Conservation (phyloP, 2,329 filamentous ascomycete genomes). For the Fusarium subglutinans region DNA sequence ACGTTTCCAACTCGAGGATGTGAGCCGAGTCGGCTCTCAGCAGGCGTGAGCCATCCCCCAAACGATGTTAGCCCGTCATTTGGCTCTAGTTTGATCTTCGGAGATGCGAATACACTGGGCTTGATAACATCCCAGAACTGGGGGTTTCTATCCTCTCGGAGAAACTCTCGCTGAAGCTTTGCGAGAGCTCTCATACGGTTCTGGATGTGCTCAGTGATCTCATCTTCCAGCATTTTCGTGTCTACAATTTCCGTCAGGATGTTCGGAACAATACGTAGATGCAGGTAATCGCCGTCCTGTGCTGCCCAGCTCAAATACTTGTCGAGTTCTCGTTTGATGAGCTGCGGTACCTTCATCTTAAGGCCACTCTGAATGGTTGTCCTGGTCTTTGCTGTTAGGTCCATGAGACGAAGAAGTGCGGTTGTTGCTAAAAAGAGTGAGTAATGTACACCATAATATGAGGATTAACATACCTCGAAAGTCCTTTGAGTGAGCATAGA, state of each 20-base stretch:
- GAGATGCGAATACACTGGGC: constrained; percentile 32
- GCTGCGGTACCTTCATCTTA: constrained; percentile 42
- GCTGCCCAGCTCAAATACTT: constrained; percentile 53
- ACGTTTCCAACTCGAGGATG: constrained; percentile 22
- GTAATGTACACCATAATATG: not conserved
- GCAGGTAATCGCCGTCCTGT: constrained; percentile 51
- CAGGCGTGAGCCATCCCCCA: constrained; percentile 8
- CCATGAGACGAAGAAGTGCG: constrained; percentile 51
- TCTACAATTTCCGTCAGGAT: constrained; percentile 51
- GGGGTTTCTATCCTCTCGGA: constrained; percentile 41
- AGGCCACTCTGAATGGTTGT: constrained; percentile 49
- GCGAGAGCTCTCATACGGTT: constrained; percentile 49
- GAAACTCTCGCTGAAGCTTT: constrained; percentile 49
- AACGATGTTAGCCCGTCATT: constrained; percentile 14
- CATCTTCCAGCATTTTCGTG: constrained; percentile 38
- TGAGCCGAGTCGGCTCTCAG: not conserved
- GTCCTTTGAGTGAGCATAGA: constrained; percentile 51
- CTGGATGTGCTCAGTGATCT: constrained; percentile 50
- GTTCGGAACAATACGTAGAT: constrained; percentile 51
- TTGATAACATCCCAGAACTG: constrained; percentile 47
- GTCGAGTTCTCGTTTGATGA: constrained; percentile 49
- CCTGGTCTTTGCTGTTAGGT: constrained; percentile 50
- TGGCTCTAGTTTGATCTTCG: constrained; percentile 31
- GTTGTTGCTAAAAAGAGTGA: constrained; percentile 49
- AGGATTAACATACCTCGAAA: constrained; percentile 47